Conservation (phyloP, 225 moss, liverwort and hornwort genomes). For the Climacium dendroides region DNA sequence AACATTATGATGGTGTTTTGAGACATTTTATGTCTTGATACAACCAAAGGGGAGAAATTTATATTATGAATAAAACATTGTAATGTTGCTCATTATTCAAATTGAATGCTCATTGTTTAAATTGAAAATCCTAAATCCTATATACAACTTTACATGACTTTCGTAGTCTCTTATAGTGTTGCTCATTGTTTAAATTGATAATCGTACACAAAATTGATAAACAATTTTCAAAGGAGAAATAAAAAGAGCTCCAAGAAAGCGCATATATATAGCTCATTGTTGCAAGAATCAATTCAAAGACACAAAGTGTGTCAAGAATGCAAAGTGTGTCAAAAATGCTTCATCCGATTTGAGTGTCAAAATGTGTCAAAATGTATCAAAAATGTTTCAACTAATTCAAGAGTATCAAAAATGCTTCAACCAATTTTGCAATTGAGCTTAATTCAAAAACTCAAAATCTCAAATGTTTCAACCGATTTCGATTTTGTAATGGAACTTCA, state of each 20-base stretch:
- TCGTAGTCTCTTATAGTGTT: no score
- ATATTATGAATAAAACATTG: neutral
- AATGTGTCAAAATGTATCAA: no score
- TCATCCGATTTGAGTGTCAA: no score
- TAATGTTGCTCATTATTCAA: neutral
- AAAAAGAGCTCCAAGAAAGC: neutral
- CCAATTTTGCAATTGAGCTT: neutral
- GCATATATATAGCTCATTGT: no score
- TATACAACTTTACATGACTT: no score
- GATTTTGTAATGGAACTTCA: no score
- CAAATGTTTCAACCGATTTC: no score
- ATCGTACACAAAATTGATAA: accelerated
- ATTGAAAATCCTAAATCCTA: no score
- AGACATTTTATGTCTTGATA: neutral
- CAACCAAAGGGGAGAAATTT: neutral
- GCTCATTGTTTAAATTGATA: neutral
- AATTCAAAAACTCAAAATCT: neutral
- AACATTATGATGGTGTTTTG: neutral
- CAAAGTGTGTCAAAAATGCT: neutral
- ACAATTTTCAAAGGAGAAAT: neutral
- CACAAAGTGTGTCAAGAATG: neutral
- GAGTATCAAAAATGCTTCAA: no score
- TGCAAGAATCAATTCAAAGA: neutral
- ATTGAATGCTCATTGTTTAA: neutral
- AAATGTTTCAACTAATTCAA: no score